These are phyloP conservation scores for Magnolia changhungtana DNA, from an alignment of 164 flowering plant genomes.

Conservation along the genomic window DNA sequence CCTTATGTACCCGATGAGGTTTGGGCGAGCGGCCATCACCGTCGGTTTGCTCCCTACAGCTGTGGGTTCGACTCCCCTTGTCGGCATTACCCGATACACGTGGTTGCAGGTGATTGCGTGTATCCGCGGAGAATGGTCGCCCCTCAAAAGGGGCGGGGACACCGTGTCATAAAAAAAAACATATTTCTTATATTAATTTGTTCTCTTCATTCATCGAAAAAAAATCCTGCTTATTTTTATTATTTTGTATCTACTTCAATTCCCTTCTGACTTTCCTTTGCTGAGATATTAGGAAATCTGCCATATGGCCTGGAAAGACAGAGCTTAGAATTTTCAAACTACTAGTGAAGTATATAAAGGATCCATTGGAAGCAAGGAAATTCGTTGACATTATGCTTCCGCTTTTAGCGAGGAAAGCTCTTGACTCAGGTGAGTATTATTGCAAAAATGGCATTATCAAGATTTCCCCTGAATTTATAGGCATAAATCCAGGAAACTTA, in stretches of 20 bases:
- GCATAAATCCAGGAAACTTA: conserved; percentile 3
- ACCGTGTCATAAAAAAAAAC: too few species aligned
- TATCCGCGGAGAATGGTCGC: too few species aligned
- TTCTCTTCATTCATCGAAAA: too few species aligned
- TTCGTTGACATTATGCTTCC: conserved; percentile 74
- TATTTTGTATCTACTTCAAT: not conserved
- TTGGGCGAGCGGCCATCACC: too few species aligned
- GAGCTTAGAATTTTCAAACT: conserved; percentile 58
- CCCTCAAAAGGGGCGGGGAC: too few species aligned
- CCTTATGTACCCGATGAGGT: too few species aligned
- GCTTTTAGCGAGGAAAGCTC: conserved; percentile 35
- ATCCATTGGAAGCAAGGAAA: conserved; percentile 40
- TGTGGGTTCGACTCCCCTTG: too few species aligned
- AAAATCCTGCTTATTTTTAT: not conserved
- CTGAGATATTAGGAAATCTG: conserved; percentile 39
- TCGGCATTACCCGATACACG: too few species aligned
- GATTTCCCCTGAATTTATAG: not conserved
- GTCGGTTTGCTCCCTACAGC: too few species aligned
- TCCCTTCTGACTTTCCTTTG: not conserved
- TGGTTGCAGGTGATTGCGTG: too few species aligned
- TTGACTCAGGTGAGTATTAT: conserved; percentile 46
- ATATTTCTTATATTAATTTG: too few species aligned
- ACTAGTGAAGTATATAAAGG: conserved; percentile 53
- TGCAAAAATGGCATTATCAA: not conserved
- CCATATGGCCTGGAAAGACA: conserved; percentile 47